Base-by-base conservation (phyloP, 345 rosid species). In the Trapa incisa region DNA sequence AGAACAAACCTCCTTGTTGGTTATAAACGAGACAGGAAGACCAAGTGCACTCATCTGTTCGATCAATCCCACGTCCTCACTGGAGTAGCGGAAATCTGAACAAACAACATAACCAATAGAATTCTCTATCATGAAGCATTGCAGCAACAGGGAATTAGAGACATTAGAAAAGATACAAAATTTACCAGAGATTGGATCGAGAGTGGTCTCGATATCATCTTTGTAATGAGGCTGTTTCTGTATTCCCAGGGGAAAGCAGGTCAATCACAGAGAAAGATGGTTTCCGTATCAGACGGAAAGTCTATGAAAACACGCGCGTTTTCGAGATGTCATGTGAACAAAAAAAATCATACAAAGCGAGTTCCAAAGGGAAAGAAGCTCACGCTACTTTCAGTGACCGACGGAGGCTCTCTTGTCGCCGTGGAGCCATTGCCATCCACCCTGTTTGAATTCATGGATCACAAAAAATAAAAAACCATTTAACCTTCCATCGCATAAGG, bases 21-120 rank as follows among this genome's bases (percentile, higher is more conserved):
- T 82, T 66, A 77, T 76, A 75, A 94, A 94, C 2, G 91, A 75
- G 68, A 81, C 70, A 2, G 99, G 99, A 75, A 94, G 96, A 71
- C 95, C 97, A 64, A 87, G 56, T 37, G 71, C 84, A 45, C 76
- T 76, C 96, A 91, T 88, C 76, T 87, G 84, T 54, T 77, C 67
- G 0, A 71, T 61, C 73, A 85, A 68, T 65, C 80, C 86, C 37
- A 70, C 68, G 35, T 87, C 89, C 71, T 77, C 91, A 3, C 63
- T 66, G 14, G 53, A 72, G 36, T 14, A 48, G 41, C 47, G 67
- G 61, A 64, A 48, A 22, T 80, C 96, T 84, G 62, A 33, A 73
- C 35, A 48, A 13, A 48, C 61, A 50, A 16, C 39, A n/a, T 43
- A 61, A 48, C 50, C 11, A 70, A 67, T 37, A 47, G 10, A 41